Conservation (phyloP, 768 basidiomycete genomes). For the Boletus coccyginus region DNA sequence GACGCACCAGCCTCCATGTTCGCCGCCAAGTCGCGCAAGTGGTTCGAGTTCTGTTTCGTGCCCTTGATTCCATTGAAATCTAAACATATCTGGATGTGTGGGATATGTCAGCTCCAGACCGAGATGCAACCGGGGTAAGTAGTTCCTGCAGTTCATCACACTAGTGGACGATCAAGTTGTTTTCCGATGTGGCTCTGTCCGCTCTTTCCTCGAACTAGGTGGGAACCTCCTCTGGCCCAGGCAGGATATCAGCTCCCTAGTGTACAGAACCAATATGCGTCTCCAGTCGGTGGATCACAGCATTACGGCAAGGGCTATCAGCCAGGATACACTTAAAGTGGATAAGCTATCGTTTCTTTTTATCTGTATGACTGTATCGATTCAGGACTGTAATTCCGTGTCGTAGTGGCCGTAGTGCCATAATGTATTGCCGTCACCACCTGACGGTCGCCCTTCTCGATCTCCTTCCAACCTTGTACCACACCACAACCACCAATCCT, state of each 20-base stretch:
- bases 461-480: conserved; percentile 7
- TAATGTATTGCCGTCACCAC: conserved; percentile 5
- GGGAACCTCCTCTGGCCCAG: conserved; percentile 35
- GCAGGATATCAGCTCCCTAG: conserved; percentile 39
- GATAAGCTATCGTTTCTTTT: conserved; percentile 7
- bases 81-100: conserved; percentile 67
- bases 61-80: conserved; percentile 65
- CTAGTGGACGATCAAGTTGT: background rate
- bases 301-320: conserved; percentile 24
- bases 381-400: background rate
- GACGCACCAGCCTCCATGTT: conserved; percentile 51
- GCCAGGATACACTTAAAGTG: conserved; percentile 23
- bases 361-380: background rate
- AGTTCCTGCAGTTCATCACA: conserved; percentile 13
- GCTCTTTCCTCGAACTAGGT: conserved; percentile 18
- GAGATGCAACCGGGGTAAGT: conserved; percentile 51
- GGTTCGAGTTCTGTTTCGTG: conserved; percentile 78
- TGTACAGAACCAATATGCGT: conserved; percentile 11
- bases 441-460: conserved; percentile 1
- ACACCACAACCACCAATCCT: conserved; percentile 26
- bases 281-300: conserved; percentile 5
- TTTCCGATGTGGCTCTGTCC: background rate
- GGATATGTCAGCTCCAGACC: conserved; percentile 65
- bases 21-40: conserved; percentile 60
- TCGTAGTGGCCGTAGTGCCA: background rate